Evolutionary conservation across 345 rosid genomes (phyloP).

Genomic region (Dipteronia dyeriana): DNA sequence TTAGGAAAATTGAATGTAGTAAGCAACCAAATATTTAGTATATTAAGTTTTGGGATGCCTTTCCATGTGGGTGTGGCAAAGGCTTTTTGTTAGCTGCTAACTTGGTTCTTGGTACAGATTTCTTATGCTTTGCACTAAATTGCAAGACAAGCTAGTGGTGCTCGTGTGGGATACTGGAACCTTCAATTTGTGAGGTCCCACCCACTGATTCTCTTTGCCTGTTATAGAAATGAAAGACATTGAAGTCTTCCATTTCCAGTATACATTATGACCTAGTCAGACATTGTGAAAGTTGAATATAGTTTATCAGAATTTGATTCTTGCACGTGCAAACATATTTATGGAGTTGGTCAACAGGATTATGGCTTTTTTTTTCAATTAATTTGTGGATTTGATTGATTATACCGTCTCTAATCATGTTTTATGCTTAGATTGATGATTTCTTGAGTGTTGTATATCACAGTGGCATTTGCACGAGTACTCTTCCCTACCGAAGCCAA

Average conservation of each 20-base stretch:
- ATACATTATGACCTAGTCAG: neutral
- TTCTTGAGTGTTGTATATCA: slow-evolving; percentile 20
- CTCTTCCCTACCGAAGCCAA: slow-evolving; percentile 91
- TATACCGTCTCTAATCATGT: neutral
- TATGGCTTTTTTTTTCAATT: neutral
- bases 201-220: too few relatives aligned
- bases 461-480: slow-evolving; percentile 89
- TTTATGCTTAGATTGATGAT: neutral
- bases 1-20: too few relatives aligned
- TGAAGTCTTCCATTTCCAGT: neutral
- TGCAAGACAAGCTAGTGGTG: too few relatives aligned
- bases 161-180: too few relatives aligned
- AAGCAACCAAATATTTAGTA: too few relatives aligned
- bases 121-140: too few relatives aligned
- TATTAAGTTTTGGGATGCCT: too few relatives aligned
- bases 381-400: slow-evolving; percentile 8
- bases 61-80: too few relatives aligned
- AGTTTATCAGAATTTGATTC: neutral
- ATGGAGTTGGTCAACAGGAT: neutral
- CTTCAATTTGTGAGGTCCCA: too few relatives aligned
- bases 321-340: neutral
- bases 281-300: neutral
- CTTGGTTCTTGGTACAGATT: too few relatives aligned
- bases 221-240: too few relatives aligned
- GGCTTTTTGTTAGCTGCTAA: too few relatives aligned